A percentile compares a stretch with the other conserved stretches of the same genome.
Conservation (phyloP, 176 grass and related monocot genomes). For the Oryza punctata region DNA sequence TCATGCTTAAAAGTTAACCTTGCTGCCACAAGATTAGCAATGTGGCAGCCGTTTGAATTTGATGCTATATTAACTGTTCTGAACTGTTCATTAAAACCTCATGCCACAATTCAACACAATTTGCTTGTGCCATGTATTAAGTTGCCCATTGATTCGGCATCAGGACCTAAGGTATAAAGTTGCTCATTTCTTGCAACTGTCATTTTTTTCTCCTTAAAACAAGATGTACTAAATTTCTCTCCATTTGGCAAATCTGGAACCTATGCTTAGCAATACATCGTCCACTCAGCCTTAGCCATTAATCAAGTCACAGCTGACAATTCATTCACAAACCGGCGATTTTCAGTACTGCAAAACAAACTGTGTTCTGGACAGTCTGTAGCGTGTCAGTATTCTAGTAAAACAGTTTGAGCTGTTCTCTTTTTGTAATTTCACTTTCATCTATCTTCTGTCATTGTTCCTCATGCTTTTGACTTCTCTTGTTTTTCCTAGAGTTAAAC, state of each 20-base stretch:
- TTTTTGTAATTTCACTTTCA: not conserved
- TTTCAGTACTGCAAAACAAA: not conserved
- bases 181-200: not conserved
- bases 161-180: not conserved
- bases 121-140: not conserved
- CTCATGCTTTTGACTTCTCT: not conserved
- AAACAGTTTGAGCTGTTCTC: constrained; percentile 1
- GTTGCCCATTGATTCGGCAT: constrained; percentile 24
- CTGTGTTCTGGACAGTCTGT: no score
- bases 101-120: not conserved
- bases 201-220: constrained; percentile 8
- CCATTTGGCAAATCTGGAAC: not conserved
- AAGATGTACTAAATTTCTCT: not conserved
- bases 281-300: not conserved
- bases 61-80: not conserved
- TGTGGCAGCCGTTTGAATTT: not conserved
- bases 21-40: constrained; percentile 8
- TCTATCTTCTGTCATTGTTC: not conserved
- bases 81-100: not conserved
- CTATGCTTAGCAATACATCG: not conserved
- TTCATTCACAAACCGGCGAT: not conserved
- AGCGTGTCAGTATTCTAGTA: not conserved
- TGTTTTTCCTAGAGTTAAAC: constrained; percentile 13
- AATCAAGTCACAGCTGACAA: not conserved
- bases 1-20: constrained; percentile 19